These are phyloP conservation scores for Neckera pumila DNA, from an alignment of 225 moss, liverwort and hornwort species.

Conservation along the genomic window DNA sequence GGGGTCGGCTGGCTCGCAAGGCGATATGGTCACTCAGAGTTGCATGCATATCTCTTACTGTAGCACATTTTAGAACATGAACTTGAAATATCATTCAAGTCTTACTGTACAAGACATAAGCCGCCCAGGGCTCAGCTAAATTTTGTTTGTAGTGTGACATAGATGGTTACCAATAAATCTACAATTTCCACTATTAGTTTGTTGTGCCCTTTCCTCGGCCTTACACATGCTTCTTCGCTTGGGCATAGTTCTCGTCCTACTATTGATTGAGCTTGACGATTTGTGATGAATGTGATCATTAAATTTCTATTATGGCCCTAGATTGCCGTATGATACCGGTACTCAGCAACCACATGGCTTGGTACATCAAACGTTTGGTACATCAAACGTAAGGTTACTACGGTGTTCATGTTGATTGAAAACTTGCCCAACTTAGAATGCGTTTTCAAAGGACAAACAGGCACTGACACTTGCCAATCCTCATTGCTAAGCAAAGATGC, in stretches of 20 bases:
- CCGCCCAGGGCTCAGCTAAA: not conserved
- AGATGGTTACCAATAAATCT: not conserved
- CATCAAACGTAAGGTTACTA: no score
- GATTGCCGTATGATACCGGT: not conserved
- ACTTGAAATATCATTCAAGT: constrained; percentile 23
- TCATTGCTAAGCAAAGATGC: no score
- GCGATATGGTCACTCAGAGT: not conserved
- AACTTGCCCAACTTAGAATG: not conserved
- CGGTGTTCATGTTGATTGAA: not conserved
- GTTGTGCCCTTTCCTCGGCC: not conserved
- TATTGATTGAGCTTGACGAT: not conserved
- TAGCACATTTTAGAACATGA: constrained; percentile 7
- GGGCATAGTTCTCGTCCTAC: not conserved
- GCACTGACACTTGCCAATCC: not conserved
- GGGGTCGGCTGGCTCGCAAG: not conserved
- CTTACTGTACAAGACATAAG: not conserved
- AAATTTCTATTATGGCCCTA: not conserved
- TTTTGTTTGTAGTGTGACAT: constrained; percentile 11
- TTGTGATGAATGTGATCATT: not conserved
- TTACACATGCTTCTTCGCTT: not conserved
- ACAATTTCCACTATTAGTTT: not conserved
- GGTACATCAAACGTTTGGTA: no score
- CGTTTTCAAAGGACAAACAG: not conserved
- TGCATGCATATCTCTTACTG: not conserved
- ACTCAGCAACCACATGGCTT: not conserved